Evolutionary conservation across 2,329 filamentous ascomycete genomes (phyloP), one percentile per base, ranked within the genome.

Genomic region (Botrytis galanthina): DNA sequence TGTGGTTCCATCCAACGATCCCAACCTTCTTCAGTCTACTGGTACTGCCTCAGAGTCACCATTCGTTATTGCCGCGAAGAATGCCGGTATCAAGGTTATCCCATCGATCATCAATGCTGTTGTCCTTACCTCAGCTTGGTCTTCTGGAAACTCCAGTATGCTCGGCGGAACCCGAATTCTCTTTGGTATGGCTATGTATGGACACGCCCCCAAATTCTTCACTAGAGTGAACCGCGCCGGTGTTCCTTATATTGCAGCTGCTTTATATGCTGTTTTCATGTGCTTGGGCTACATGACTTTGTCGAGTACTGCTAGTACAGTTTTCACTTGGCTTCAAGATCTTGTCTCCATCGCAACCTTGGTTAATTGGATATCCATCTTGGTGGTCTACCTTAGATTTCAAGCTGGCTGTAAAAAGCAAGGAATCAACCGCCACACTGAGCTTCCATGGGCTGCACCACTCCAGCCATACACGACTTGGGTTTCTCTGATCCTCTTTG

Each of bases 41-140:
- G 85, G 84, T 48, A 84, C 81, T 35, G 85, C 87, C 4, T 85
- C 86, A 1, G 84, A 87, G 79, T 84, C 81, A 10, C 91, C 90
- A 18, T 93, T 91, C 78, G 92, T 95, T 74, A 92, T 94, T 75
- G 92, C 92, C 29, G 89, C 91, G 54, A 85, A 87, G 18, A 87
- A 88, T 44, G 92, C 92, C 3, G 89, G 90, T 0, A 90, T 94
- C 73, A 85, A 84, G 7, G 90, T 87, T 10, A 87, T 94, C 7
- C 90, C 91, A 0, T 89, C 89, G 9, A 87, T 95, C 72, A 90
- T 95, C 82, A 95, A 95, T 80, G 92, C 91, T 51, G 85, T 94
- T 39, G 90, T 95, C 77, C 86, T 94, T 76, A 92, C 90, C 0
- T 92, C 90, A 0, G 91, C 90, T 0, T 91, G 89, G 82, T 93